Percentiles rank a stretch among this genome's conserved stretches.
These are phyloP conservation scores for Boletus reticulatus DNA, from an alignment of 768 basidiomycete species.

Conservation along the genomic window DNA sequence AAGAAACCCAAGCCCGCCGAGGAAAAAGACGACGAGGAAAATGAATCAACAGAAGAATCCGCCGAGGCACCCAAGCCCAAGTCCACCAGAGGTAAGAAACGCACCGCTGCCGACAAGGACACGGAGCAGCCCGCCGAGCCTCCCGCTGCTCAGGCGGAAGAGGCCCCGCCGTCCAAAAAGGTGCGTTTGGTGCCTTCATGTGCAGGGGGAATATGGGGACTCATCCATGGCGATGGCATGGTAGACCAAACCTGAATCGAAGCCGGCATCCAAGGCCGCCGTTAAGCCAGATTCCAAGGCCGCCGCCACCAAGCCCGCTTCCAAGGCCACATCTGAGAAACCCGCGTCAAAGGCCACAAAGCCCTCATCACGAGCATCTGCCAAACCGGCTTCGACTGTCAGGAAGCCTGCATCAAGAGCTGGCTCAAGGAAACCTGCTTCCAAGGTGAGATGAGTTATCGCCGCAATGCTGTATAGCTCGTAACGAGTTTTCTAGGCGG, in stretches of 20 bases:
- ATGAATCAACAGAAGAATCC: slow-evolving; percentile 32
- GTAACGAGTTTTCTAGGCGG: slow-evolving; percentile 25
- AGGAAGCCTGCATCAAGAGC: slow-evolving; percentile 59
- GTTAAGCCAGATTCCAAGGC: slow-evolving; percentile 36
- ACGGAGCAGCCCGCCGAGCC: slow-evolving; percentile 37
- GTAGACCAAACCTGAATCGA: slow-evolving; percentile 45
- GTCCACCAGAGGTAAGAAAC: slow-evolving; percentile 55
- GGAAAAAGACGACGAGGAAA: slow-evolving; percentile 45
- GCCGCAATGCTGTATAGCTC: not conserved
- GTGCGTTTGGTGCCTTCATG: slow-evolving; percentile 32
- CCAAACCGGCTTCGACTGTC: slow-evolving; percentile 43
- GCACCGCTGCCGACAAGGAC: slow-evolving; percentile 41
- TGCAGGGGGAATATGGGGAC: not conserved
- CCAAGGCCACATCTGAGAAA: slow-evolving; percentile 36
- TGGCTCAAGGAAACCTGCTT: slow-evolving; percentile 60
- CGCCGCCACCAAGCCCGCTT: slow-evolving; percentile 27
- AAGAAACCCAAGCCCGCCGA: slow-evolving; percentile 40
- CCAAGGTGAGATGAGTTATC: slow-evolving; percentile 43
- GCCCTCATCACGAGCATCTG: slow-evolving; percentile 38
- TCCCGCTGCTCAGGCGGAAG: slow-evolving; percentile 36
- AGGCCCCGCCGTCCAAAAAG: slow-evolving; percentile 63
- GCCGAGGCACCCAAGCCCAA: slow-evolving; percentile 40
- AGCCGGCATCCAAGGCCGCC: slow-evolving; percentile 24
- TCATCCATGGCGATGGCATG: slow-evolving; percentile 4
- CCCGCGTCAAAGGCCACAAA: slow-evolving; percentile 42